These are phyloP conservation scores for Flammula alnicola DNA, from an alignment of 1,284 basidiomycete species.

Conservation along the genomic window DNA sequence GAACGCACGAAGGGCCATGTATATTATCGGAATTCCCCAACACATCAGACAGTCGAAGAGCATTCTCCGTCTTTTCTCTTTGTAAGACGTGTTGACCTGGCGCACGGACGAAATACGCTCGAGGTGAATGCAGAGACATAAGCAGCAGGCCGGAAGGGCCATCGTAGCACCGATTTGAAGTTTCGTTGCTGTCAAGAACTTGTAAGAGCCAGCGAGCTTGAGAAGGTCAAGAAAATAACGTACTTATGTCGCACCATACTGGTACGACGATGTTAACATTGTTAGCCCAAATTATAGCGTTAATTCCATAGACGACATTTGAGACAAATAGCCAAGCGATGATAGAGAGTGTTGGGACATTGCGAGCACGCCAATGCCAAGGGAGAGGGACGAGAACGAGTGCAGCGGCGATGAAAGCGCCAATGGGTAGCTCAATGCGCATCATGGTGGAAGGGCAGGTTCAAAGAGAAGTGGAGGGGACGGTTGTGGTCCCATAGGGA, in stretches of 20 bases:
- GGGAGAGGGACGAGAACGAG: constrained; percentile 44
- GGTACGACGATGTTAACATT: constrained; percentile 40
- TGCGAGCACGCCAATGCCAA: constrained; percentile 54
- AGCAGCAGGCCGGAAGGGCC: constrained; percentile 56
- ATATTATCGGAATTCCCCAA: constrained; percentile 49
- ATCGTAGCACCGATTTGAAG: constrained; percentile 44
- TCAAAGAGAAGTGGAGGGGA: no score
- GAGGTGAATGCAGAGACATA: constrained; percentile 57
- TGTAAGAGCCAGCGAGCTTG: background rate
- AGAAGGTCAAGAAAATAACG: constrained; percentile 24
- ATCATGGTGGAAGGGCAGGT: no score
- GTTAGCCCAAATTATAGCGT: constrained; percentile 54
- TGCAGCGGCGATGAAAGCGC: constrained; percentile 30
- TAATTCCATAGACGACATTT: constrained; percentile 50
- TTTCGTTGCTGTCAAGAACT: constrained; percentile 37
- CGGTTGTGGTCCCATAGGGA: no score
- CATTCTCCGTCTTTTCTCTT: constrained; percentile 39
- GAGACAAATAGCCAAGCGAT: constrained; percentile 55
- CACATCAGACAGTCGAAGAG: constrained; percentile 52
- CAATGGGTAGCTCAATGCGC: constrained; percentile 27
- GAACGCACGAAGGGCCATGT: constrained; percentile 56
- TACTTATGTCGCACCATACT: constrained; percentile 68
- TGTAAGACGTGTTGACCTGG: constrained; percentile 28
- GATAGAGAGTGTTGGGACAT: constrained; percentile 53
- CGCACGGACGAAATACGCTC: constrained; percentile 48